Conservation (phyloP, 2,329 filamentous ascomycete species). For the Fusarium sp. region DNA sequence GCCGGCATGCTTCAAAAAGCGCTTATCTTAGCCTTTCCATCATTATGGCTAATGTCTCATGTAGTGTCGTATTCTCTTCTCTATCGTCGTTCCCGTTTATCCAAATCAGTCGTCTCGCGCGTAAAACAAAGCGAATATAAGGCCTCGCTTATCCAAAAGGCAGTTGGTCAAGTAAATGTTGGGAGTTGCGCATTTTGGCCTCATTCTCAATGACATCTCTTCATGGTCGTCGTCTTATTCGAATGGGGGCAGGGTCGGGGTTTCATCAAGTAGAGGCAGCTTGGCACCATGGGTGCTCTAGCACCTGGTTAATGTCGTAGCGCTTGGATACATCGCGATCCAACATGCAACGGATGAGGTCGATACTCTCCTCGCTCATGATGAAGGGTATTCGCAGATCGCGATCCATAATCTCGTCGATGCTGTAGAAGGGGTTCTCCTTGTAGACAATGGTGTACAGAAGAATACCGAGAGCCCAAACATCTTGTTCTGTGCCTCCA, state of each 20-base stretch:
- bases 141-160: constrained; percentile 34
- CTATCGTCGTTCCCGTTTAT: constrained; percentile 28
- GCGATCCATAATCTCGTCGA: constrained; percentile 99
- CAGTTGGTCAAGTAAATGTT: constrained; percentile 38
- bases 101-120: constrained; percentile 31
- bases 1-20: constrained; percentile 17
- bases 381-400: constrained; percentile 90
- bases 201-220: constrained; percentile 16
- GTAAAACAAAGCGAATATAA: constrained; percentile 24
- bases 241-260: background rate
- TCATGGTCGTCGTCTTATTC: constrained; percentile 17
- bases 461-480: constrained; percentile 96
- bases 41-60: constrained; percentile 15
- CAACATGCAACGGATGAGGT: constrained; percentile 91
- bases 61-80: constrained; percentile 27
- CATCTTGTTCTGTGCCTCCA: constrained; percentile 95
- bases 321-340: constrained; percentile 86
- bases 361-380: constrained; percentile 90
- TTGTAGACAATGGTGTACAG: constrained; percentile 99
- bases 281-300: constrained; percentile 86
- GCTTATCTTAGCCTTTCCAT: constrained; percentile 9
- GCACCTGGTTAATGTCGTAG: constrained; percentile 86
- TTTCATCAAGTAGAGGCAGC: constrained; percentile 19
- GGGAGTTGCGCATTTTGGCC: constrained; percentile 19
- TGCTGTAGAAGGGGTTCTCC: constrained; percentile 98